A percentile compares a stretch with the other conserved stretches of the same genome.
Conservation (phyloP, 2,329 filamentous ascomycete genomes). For the Colletotrichum neosansevieriae region DNA sequence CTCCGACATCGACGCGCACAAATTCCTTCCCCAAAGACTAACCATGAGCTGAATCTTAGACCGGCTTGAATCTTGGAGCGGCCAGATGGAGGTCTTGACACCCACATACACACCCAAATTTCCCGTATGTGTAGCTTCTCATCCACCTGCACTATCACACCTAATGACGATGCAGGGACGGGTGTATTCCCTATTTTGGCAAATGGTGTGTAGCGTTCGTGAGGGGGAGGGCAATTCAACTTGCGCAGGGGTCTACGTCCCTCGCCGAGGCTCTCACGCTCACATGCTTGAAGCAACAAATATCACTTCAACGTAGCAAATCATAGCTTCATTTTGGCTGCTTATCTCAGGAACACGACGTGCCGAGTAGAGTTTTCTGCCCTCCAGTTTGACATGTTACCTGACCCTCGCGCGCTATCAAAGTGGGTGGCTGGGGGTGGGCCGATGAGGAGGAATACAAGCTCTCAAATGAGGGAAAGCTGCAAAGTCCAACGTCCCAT, state of each 20-base stretch:
- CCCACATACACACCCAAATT: background rate
- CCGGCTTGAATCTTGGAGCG: too few species aligned
- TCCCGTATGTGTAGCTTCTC: conserved; percentile 3
- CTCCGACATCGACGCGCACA: background rate
- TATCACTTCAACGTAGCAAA: background rate
- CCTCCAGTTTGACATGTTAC: background rate
- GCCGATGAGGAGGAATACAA: background rate
- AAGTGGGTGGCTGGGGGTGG: conserved; percentile 19
- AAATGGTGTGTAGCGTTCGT: conserved; percentile 10
- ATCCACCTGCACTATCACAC: conserved; percentile 11
- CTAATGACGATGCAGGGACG: conserved; percentile 28
- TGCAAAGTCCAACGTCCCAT: conserved; percentile 15
- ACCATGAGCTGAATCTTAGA: too few species aligned
- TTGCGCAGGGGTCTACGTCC: conserved; percentile 1
- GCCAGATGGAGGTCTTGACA: too few species aligned
- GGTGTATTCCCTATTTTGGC: conserved; percentile 21
- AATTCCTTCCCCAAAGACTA: too few species aligned
- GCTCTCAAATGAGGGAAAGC: conserved; percentile 29
- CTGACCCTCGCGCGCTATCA: conserved; percentile 6
- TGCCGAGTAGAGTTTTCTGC: background rate
- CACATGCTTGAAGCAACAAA: conserved; percentile 22
- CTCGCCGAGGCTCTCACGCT: conserved; percentile 34
- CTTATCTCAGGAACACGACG: background rate
- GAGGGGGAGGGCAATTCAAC: conserved; percentile 9
- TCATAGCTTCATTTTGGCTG: background rate